Percentiles rank a stretch among this genome's conserved stretches.
phyloP scores from a whole-genome alignment of 192 early-diverging fungal genomes.

The Radiomyces spectabilis region DNA sequence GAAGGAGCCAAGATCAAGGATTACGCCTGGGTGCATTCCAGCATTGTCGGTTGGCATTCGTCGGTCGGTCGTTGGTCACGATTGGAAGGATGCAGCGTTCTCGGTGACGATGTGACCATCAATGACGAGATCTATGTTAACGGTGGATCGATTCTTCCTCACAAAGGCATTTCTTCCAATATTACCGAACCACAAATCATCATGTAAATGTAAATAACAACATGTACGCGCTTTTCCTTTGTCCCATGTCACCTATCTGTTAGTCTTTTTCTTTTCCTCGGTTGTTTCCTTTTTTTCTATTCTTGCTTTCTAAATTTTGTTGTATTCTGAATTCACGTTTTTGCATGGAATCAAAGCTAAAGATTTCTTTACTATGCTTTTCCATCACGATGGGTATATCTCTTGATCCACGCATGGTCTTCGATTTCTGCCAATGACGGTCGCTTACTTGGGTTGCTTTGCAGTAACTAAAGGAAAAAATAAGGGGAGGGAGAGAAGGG shows the following conservation, averaged over 20 bases:
- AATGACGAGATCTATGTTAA: conserved; percentile 92
- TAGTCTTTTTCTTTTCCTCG: background rate
- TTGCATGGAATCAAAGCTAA: no score
- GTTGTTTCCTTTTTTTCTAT: background rate
- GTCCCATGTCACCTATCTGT: background rate
- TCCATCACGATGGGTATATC: no score
- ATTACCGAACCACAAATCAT: conserved; percentile 91
- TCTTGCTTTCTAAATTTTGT: background rate
- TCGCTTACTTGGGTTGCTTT: background rate
- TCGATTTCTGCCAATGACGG: background rate
- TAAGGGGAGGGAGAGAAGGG: no score
- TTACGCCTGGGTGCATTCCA: conserved; percentile 82
- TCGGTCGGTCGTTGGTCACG: conserved; percentile 93
- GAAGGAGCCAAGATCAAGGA: conserved; percentile 80
- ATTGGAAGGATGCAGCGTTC: conserved; percentile 88
- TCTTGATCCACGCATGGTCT: conserved; percentile 1
- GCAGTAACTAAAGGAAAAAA: background rate
- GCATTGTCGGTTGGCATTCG: conserved; percentile 96
- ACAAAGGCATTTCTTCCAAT: conserved; percentile 86
- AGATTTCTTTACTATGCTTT: no score
- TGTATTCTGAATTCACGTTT: background rate
- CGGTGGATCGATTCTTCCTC: conserved; percentile 92
- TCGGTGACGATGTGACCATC: conserved; percentile 96
- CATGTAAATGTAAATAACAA: conserved; percentile 62
- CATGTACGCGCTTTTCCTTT: background rate